These are phyloP conservation scores for Phytophthora sp. DNA, from an alignment of 352 stramenopile genomes.

Conservation along the genomic window DNA sequence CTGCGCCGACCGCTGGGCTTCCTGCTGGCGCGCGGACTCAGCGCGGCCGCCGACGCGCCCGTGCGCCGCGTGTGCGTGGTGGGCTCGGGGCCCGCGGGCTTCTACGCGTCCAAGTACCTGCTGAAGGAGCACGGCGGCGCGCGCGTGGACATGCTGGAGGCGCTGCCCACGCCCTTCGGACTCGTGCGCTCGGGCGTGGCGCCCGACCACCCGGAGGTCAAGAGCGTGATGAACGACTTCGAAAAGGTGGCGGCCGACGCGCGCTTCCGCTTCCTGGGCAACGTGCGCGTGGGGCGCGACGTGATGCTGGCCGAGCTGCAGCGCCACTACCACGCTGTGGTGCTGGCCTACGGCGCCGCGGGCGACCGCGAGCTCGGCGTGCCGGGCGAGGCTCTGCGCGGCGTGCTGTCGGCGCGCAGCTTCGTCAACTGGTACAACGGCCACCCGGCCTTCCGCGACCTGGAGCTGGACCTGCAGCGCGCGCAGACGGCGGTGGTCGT, in stretches of 20 bases:
- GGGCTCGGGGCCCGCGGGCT: constrained; percentile 90
- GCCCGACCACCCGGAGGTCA: constrained; percentile 98
- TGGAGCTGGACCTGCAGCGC: constrained; percentile 65
- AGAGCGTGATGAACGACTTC: constrained; percentile 98
- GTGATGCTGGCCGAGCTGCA: constrained; percentile 90
- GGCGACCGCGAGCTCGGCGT: constrained; percentile 90
- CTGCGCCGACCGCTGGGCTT: not conserved
- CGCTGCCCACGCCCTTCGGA: constrained; percentile 94
- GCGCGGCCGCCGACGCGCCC: constrained; percentile 16
- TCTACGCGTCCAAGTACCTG: constrained; percentile 96
- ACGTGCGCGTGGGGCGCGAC: constrained; percentile 88
- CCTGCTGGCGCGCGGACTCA: constrained; percentile 15
- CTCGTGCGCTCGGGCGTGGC: constrained; percentile 97
- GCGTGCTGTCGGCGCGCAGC: constrained; percentile 88
- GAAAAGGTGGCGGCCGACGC: constrained; percentile 82
- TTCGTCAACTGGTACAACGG: constrained; percentile 99
- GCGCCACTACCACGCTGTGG: constrained; percentile 93
- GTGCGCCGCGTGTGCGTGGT: constrained; percentile 87
- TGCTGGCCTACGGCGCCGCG: constrained; percentile 96
- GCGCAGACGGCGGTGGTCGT: constrained; percentile 93
- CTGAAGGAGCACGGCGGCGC: constrained; percentile 78
- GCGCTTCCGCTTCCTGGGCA: constrained; percentile 91
- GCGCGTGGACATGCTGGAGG: constrained; percentile 93
- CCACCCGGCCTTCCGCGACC: constrained; percentile 93
- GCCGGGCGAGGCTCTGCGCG: constrained; percentile 74